Base-by-base conservation (phyloP, 192 early-diverging fungal genomes). In the Funneliformis geosporum region DNA sequence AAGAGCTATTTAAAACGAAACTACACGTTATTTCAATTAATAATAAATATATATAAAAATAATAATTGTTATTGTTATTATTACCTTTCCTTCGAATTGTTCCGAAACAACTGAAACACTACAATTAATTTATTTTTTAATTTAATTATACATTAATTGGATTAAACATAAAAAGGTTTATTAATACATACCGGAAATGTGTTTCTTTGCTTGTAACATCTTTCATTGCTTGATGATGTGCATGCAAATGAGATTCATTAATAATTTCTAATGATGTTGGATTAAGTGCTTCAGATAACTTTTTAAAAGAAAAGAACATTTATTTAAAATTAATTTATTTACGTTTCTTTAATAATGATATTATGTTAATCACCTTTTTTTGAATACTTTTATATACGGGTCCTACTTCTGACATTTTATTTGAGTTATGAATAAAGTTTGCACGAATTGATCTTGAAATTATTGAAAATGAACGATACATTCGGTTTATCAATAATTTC, bases 151-250 rank as follows among this genome's bases (percentile, higher is more conserved):
- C 10, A 75, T 64, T 50, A 55, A 66, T 46, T 21, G 2, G 12
- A 68, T 9, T 38, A n/a, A 71, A 23, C 38, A 55, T 69, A 33
- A 33, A 33, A 33, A 33, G 33, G 33, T 33, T 33, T 33, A 33
- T 16, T 65, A 65, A n/a, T 33, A 74, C 38, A 38, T 82, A 92
- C 91, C 88, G 78, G 79, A 97, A 97, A 82, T 97, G 96, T 14
- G 96, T 96, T 81, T 97, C 96, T 10, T 85, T 89, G 81, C 89
- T 89, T 16, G 64, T 81, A 8, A 91, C 85, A n/a, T 94, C 94
- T 75, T 91, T 87, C 96, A 97, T 97, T 12, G 95, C 90, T 50
- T 89, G 92, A 84, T 97, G 96, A 68, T 93, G 91, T 10, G 91
- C 85, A 80, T 97, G 96, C 80, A 91, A 88, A 42, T 89, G 86